Conservation (phyloP, 1,284 basidiomycete species). For the Leucoagaricus sp. region DNA sequence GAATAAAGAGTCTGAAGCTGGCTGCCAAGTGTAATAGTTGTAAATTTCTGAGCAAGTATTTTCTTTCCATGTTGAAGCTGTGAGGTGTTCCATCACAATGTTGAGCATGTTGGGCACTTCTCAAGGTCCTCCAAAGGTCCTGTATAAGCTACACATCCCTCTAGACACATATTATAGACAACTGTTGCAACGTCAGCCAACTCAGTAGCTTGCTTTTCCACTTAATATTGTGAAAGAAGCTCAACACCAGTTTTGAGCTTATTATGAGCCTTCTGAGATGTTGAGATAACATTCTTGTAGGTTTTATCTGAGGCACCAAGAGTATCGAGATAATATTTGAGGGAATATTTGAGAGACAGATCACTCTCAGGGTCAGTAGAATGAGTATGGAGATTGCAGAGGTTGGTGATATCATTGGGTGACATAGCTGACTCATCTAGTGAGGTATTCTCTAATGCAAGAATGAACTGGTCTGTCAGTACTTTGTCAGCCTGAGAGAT, state of each 20-base stretch:
- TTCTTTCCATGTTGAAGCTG: too few relatives aligned
- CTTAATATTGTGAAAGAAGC: not conserved
- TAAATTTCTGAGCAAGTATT: too few relatives aligned
- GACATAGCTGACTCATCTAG: not conserved
- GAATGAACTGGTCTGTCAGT: not conserved
- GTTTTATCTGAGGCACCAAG: not conserved
- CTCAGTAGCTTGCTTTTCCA: not conserved
- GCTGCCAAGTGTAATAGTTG: too few relatives aligned
- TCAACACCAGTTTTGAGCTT: not conserved
- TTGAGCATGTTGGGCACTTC: too few relatives aligned
- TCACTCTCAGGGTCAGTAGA: not conserved
- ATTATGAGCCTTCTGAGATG: not conserved
- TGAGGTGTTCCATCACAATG: too few relatives aligned
- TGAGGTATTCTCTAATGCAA: not conserved
- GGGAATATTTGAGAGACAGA: not conserved
- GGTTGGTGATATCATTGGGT: not conserved
- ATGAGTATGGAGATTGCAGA: not conserved
- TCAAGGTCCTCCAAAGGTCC: too few relatives aligned
- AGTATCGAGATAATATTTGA: not conserved
- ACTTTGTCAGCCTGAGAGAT: not conserved
- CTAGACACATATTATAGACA: too few relatives aligned
- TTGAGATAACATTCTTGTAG: not conserved
- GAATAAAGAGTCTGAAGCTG: too few relatives aligned
- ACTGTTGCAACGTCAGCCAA: too few relatives aligned
- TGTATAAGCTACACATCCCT: too few relatives aligned